Base-by-base conservation (phyloP, 2,329 filamentous ascomycete species). In the Colletotrichum destructivum region DNA sequence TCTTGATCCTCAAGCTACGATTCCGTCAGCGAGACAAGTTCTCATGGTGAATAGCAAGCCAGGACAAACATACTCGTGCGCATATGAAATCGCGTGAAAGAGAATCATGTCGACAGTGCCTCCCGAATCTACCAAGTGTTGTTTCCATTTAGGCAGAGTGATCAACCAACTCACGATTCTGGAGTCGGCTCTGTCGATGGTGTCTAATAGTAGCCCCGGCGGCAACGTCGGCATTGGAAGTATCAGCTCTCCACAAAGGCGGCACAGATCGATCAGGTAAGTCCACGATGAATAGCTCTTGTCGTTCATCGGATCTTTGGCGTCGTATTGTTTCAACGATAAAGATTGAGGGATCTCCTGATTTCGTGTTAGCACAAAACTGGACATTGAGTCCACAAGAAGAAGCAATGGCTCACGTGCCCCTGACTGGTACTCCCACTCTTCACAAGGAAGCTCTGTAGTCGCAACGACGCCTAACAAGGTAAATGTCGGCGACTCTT, bases 391-490 rank as follows among this genome's bases (percentile, higher is more conserved):
- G n/a, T 35, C 66, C 38, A 66, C 73, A 16, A 74, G 59, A 44
- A 4, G n/a, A 26, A 61, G 23, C 13, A 18, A 23, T 26, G 40
- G 18, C 52, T 40, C 42, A 75, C 81, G 75, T 76, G 84, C 82
- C 69, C 82, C 82, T 70, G 79, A 76, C 47, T 82, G 79, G 68
- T 83, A 84, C 72, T 83, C 79, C 76, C 77, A 81, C 73, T 84
- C 81, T 74, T 84, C 82, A 60, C 81, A 84, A 1, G 82, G 82
- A 21, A 84, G 71, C 51, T 83, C 81, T 18, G 81, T 79, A 23
- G 82, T 78, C 26, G 77, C 76, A 16, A 78, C 75, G 31, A 81
- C 72, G 13, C 78, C 75, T 18, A 72, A 76, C 35, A 81, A 75
- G 35, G 77, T 71, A 47, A 80, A 78, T 47, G 73, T 75, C 35